phyloP scores from a whole-genome alignment of 164 flowering plant species.

The Stephania yunnanensis region DNA sequence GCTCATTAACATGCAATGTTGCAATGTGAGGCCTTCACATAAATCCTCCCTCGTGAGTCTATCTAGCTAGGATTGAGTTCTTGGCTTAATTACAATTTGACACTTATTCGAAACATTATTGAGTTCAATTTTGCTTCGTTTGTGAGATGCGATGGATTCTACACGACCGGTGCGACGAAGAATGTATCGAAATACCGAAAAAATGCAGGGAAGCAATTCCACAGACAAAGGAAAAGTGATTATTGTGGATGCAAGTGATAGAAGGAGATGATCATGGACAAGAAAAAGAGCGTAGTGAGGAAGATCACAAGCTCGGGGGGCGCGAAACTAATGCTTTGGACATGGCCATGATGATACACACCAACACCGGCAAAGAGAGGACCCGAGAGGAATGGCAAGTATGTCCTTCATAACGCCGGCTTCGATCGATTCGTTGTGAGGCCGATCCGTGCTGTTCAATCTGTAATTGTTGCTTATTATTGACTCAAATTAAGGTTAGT shows the following conservation, averaged over 20 bases:
- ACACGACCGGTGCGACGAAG: conserved; percentile 10
- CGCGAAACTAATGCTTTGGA: conserved; percentile 2
- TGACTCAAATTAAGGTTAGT: background rate
- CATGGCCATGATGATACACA: conserved; percentile 12
- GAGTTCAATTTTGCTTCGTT: background rate
- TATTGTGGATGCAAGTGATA: conserved; percentile 6
- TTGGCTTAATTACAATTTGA: too few relatives aligned
- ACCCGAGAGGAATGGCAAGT: conserved; percentile 9
- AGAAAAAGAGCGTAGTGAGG: background rate
- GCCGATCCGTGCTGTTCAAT: conserved; percentile 4
- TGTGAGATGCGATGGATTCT: conserved; percentile 5
- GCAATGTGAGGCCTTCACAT: too few relatives aligned
- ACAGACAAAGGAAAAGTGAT: conserved; percentile 6
- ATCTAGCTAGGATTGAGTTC: background rate
- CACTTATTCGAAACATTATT: background rate
- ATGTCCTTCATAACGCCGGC: background rate
- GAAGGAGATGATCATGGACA: background rate
- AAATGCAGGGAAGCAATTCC: conserved; percentile 9
- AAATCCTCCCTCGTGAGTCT: too few relatives aligned
- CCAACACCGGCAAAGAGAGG: conserved; percentile 7
- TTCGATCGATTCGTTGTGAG: background rate
- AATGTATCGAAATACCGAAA: conserved; percentile 3
- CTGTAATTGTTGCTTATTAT: conserved; percentile 8
- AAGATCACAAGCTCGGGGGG: background rate
- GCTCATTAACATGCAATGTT: background rate